These are phyloP conservation scores for Globisporangium cederbergense DNA, from an alignment of 352 stramenopile genomes.

Conservation along the genomic window DNA sequence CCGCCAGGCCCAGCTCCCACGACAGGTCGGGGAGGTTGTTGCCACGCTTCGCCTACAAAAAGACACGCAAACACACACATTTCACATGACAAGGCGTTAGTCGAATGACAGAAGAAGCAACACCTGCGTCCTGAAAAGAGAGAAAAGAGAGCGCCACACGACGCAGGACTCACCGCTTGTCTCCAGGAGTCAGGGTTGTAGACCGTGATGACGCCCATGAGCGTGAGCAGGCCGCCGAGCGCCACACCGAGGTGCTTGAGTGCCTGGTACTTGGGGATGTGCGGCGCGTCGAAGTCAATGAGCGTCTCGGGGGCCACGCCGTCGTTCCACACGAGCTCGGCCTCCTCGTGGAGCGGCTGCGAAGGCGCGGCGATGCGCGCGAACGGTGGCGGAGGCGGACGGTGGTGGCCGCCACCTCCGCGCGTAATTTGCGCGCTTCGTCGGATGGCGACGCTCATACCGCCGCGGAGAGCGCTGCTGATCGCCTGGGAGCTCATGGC, in stretches of 20 bases:
- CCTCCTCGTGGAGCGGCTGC: conserved; percentile 70
- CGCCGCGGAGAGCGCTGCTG: conserved; percentile 54
- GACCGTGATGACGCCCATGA: conserved; percentile 78
- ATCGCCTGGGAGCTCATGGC: conserved; percentile 65
- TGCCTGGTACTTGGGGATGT: conserved; percentile 77
- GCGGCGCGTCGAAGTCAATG: conserved; percentile 86
- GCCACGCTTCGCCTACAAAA: conserved; percentile 57
- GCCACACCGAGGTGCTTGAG: conserved; percentile 61
- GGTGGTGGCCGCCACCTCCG: conserved; percentile 43
- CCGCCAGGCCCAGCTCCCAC: conserved; percentile 74
- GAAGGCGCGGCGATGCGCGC: conserved; percentile 60
- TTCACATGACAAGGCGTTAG: conserved; percentile 4
- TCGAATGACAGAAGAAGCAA: not conserved
- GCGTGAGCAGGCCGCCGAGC: conserved; percentile 51
- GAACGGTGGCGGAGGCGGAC: conserved; percentile 74
- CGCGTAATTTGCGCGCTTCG: conserved; percentile 52
- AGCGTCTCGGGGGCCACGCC: conserved; percentile 82
- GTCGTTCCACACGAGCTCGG: conserved; percentile 87
- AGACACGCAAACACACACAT: conserved; percentile 4
- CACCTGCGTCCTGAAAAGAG: not conserved
- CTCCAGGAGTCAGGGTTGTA: conserved; percentile 80
- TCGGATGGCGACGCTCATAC: conserved; percentile 49
- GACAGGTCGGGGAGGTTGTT: conserved; percentile 75
- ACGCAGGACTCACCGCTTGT: conserved; percentile 54
- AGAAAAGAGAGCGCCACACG: not conserved